Evolutionary conservation across 352 stramenopile genomes (phyloP), one percentile per base, ranked within the genome.

Genomic region (Phytopythium oedochilum): DNA sequence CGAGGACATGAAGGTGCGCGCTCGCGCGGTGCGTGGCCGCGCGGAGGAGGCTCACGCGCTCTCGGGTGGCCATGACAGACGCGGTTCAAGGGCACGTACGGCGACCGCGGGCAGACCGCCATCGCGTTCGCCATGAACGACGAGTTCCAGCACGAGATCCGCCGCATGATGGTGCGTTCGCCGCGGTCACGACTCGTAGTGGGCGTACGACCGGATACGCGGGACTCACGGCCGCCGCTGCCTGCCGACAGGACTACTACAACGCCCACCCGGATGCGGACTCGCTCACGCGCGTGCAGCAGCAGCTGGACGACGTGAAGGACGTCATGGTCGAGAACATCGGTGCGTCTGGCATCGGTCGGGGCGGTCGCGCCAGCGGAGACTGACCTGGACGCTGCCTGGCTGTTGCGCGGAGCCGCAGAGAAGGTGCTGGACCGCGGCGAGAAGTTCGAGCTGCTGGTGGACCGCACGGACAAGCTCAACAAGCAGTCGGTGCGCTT

Each of bases 251-350:
- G 55, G 84, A 94, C 43, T 92, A 89, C 32, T 94, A 90, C 66
- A 94, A 92, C 57, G 76, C 82, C 12, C 81, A 94, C 55, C 88
- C 94, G 5, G 83, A 97, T 32, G 85, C 95, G 25, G 95, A 98
- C 70, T 90, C 89, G 55, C 87, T 98, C 54, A 89, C 83, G 26
- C 64, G 75, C 4, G 94, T 99, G 29, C 89, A 98, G 70, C 86
- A 89, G 61, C 94, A 99, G 78, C 94, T 99, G 53, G 96, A 99
- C 63, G 92, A 98, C 46, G 96, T 99, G 3, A 99, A 99, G 66
- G 92, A 97, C 64, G 90, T 98, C 51, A 99, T 99, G 95, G 89
- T 99, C 32, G 88, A 99, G 66, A 99, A 99, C 70, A 99, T 99
- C 64, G 78, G 78, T 86, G 57, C 50, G 70, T 36, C 7, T 11